Evolutionary conservation across 73 alveolate species (phyloP), one percentile per base, ranked within the genome.

Genomic region (Effrenium voratum): DNA sequence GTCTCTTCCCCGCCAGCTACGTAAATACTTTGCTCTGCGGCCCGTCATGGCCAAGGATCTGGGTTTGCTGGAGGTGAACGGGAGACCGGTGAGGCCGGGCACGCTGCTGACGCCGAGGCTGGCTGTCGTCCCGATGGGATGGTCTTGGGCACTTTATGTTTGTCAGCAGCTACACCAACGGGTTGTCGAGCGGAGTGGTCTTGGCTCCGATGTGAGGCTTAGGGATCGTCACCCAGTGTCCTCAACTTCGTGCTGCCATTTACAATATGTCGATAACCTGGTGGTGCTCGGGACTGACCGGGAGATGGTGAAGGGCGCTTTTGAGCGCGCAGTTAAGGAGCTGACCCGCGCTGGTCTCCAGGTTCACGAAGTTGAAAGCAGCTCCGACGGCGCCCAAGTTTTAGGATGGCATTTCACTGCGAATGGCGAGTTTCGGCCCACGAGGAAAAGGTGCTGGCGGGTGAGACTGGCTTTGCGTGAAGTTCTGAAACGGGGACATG

Each of bases 261-360:
- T 57, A 0, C 82, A 85, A 26, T 85, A 85, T 30, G 94, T 85
- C n/a, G 94, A 85, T n/a, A 85, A 85, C 38, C 59, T 85, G 16
- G 40, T 55, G 3, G 81, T 52, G 32, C 2, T 85, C 0, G 94
- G 94, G 15, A 26, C 73, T 3, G 45, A 46, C 46, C 6, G 28
- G 49, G 91, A 5, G 1, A 38, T 22, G 46, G 91, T 50, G 0
- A 57, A 36, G 44, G 3, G 24, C 30, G 38, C 36, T 22, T 45
- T 83, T 36, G 34, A 66, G 77, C 4, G 26, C 30, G 79, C 77
- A 0, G 75, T 55, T 0, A 41, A 49, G 0, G 79, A 16, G 28
- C 38, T 83, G 34, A 83, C 30, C 43, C 38, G 13, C 0, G 57
- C 79, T 0, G 93, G 93, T 0, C 57, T 83, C 36, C 40, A 43